A percentile compares a stretch with the other conserved stretches of the same genome.
Conservation (phyloP, 1,139 yeast genomes). For the Candida sp. region DNA sequence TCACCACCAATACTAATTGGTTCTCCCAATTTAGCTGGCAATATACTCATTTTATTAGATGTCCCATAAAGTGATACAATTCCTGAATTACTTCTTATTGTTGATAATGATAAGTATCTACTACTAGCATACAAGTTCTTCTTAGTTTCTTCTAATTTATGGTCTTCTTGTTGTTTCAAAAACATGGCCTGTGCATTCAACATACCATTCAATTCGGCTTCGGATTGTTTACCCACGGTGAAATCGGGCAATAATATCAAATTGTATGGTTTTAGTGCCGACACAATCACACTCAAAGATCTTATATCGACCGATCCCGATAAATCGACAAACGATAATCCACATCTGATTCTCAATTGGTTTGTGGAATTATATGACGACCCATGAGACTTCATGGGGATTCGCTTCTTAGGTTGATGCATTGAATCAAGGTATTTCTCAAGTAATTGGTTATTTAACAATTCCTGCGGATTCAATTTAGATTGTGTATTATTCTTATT, state of each 20-base stretch:
- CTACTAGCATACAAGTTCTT: conserved; percentile 21
- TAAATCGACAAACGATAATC: conserved; percentile 74
- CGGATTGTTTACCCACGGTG: conserved; percentile 17
- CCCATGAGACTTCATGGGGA: conserved; percentile 16
- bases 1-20: conserved; percentile 52
- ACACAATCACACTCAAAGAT: conserved; percentile 75
- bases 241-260: conserved; percentile 56
- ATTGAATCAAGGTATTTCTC: conserved; percentile 55
- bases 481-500: conserved; percentile 16
- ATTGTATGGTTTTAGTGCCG: conserved; percentile 76
- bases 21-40: conserved; percentile 35
- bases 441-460: conserved; percentile 38
- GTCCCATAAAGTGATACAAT: conserved; percentile 13
- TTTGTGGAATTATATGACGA: conserved; percentile 18
- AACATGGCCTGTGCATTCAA: conserved; percentile 25
- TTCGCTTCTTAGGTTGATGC: conserved; percentile 52
- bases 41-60: conserved; percentile 25
- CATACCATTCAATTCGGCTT: conserved; percentile 25
- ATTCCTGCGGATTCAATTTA: conserved; percentile 44
- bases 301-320: conserved; percentile 85
- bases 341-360: conserved; percentile 59
- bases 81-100: conserved; percentile 30
- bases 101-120: conserved; percentile 29
- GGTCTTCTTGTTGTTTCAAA: conserved; percentile 30
- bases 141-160: conserved; percentile 19